Base-by-base conservation (phyloP, 805 yeast genomes). In the Kazachstania bromeliacearum region DNA sequence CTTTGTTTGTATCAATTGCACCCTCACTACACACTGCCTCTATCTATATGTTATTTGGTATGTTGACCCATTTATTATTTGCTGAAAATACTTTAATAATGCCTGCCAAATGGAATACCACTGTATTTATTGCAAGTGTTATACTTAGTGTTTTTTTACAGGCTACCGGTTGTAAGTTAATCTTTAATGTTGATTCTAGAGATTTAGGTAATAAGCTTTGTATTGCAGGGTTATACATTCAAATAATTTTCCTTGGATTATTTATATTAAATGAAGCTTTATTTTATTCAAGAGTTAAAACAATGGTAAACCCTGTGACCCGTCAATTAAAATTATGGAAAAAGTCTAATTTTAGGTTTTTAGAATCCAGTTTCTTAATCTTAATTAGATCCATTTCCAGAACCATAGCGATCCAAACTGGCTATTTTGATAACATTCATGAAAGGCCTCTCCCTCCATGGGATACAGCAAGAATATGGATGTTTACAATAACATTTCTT, bases 301-400 rank as follows among this genome's bases (percentile, higher is more conserved):
- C 41, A 4, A 35, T 45, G 9, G 6, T 15, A 2, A 34, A 18
- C 4, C 13, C 31, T 6, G 31, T 14, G 13, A 40, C 39, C 7
- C 46, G 51, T 51, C 39, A 35, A 28, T 17, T 23, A 10, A 31
- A 48, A 10, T 48, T 46, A 28, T 9, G 36, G 12, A 28, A 29
- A 21, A 21, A 17, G 13, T 31, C 43, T 7, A 49, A 47, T 31
- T n/a, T 37, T 14, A 25, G 28, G 7, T 28, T 51, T 12, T 26
- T 47, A 2, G 18, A 35, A 1, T 25, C 41, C 10, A 45, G 51
- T 26, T 19, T 45, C 13, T 34, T 53, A 14, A 51, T 60, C 28
- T 35, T 60, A 25, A 37, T 57, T n/a, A 52, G 64, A 42, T 57
- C 60, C 6, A 46, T 60, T n/a, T 51, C 49, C 24, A 51, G 63